A percentile compares a stretch with the other conserved stretches of the same genome.
Conservation (phyloP, 805 yeast genomes). For the Kurtzmaniella fragi region DNA sequence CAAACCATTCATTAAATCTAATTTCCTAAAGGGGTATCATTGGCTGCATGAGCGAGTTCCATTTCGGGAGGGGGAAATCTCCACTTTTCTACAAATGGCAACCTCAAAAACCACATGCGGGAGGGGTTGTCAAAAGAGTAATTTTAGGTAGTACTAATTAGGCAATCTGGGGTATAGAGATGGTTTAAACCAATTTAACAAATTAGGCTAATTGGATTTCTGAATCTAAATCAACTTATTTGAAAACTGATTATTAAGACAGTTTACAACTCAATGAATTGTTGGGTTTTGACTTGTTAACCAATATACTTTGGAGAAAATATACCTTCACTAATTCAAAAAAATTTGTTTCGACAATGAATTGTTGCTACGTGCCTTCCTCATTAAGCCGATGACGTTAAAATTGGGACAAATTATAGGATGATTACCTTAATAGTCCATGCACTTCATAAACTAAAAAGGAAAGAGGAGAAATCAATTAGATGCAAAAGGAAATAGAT, state of each 20-base stretch:
- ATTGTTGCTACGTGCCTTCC: too few relatives aligned
- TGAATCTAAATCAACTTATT: too few relatives aligned
- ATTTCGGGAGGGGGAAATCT: constrained; percentile 2
- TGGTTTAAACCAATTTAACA: too few relatives aligned
- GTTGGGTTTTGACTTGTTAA: too few relatives aligned
- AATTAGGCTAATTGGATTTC: too few relatives aligned
- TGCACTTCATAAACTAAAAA: constrained; percentile 4
- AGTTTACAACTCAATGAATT: too few relatives aligned
- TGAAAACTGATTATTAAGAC: too few relatives aligned
- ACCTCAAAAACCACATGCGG: constrained; percentile 3
- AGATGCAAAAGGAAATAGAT: background rate
- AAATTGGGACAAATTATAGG: background rate
- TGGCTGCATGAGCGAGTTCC: constrained; percentile 2
- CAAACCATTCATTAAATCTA: background rate
- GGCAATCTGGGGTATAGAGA: constrained; percentile 2
- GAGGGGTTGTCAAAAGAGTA: constrained; percentile 1
- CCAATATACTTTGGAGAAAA: too few relatives aligned
- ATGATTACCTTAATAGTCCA: constrained; percentile 1
- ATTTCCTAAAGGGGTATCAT: constrained; percentile 3
- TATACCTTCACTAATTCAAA: too few relatives aligned
- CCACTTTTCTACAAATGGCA: constrained; percentile 1
- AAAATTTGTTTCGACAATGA: too few relatives aligned
- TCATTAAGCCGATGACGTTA: background rate
- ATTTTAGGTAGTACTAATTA: background rate
- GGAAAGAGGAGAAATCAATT: constrained; percentile 5